These are phyloP conservation scores for Chaetomiaceae sp. DNA, from an alignment of 2,329 filamentous ascomycete genomes.

Conservation along the genomic window DNA sequence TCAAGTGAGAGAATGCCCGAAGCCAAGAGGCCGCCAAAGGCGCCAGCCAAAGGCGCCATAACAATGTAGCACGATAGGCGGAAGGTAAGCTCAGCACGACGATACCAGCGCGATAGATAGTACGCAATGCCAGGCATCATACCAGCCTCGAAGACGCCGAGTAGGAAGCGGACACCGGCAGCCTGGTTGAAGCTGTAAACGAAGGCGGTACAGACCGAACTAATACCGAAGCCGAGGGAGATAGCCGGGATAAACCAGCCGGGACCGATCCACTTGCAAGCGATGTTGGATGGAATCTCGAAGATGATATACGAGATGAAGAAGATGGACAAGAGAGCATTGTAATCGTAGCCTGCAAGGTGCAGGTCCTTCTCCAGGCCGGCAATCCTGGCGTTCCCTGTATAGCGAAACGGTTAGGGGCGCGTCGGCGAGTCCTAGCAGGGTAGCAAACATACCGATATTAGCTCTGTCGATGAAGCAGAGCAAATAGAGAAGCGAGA, in stretches of 20 bases:
- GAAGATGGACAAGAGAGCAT: slow-evolving; percentile 54
- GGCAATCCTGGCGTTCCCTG: slow-evolving; percentile 54
- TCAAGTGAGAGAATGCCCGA: slow-evolving; percentile 57
- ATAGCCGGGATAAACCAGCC: slow-evolving; percentile 57
- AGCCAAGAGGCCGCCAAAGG: slow-evolving; percentile 59
- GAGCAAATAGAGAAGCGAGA: slow-evolving; percentile 61
- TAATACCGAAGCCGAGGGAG: slow-evolving; percentile 51
- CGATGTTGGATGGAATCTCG: slow-evolving; percentile 56
- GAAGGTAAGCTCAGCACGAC: slow-evolving; percentile 57
- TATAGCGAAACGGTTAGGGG: background rate
- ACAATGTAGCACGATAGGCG: slow-evolving; percentile 58
- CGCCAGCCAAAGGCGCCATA: slow-evolving; percentile 58
- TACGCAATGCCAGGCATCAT: slow-evolving; percentile 59
- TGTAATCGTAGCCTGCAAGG: slow-evolving; percentile 55
- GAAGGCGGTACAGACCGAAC: slow-evolving; percentile 54
- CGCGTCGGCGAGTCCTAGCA: no score
- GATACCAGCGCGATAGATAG: slow-evolving; percentile 58
- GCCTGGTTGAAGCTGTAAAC: slow-evolving; percentile 43
- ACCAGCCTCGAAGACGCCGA: slow-evolving; percentile 59
- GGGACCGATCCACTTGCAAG: slow-evolving; percentile 58
- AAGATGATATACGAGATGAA: slow-evolving; percentile 60
- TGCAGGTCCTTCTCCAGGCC: slow-evolving; percentile 51
- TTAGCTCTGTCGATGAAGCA: slow-evolving; percentile 68
- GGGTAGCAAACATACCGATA: slow-evolving; percentile 60
- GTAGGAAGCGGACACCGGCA: slow-evolving; percentile 52